phyloP scores from a whole-genome alignment of 192 early-diverging fungal genomes.

The Linnemannia exigua region DNA sequence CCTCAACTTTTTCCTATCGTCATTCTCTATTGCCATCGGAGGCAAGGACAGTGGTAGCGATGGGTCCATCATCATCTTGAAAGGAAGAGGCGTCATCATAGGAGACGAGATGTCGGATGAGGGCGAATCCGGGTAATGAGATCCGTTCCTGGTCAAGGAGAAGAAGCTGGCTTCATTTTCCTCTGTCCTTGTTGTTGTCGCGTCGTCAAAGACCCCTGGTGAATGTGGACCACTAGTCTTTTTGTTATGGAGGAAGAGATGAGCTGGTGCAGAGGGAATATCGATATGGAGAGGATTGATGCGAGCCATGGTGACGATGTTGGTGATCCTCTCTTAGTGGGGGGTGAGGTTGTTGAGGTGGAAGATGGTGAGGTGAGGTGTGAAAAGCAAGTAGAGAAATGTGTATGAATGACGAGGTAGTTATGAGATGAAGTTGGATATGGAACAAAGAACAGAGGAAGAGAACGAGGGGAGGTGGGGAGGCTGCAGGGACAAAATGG shows the following conservation, averaged over 20 bases:
- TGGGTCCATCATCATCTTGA: constrained; percentile 13
- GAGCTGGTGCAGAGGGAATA: background rate
- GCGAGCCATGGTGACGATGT: constrained; percentile 5
- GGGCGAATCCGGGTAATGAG: constrained; percentile 24
- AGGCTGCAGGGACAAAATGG: background rate
- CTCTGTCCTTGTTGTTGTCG: background rate
- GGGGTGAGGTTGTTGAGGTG: background rate
- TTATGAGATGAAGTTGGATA: background rate
- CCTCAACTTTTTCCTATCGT: constrained; percentile 21
- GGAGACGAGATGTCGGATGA: constrained; percentile 11
- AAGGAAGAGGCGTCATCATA: constrained; percentile 32
- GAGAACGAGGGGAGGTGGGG: background rate
- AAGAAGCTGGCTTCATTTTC: constrained; percentile 19
- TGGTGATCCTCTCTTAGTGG: background rate
- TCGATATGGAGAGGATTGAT: constrained; percentile 3
- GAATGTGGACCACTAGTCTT: background rate
- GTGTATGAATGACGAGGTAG: background rate
- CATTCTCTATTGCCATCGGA: background rate
- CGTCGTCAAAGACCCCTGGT: constrained; percentile 5
- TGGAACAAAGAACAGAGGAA: background rate
- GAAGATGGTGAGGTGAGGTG: background rate
- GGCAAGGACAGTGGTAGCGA: background rate
- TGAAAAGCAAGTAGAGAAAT: background rate
- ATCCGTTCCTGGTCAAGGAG: constrained; percentile 19
- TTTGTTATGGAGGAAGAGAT: background rate